Conservation (phyloP, 768 basidiomycete species). For the Porpolomopsis calyptriformis region DNA sequence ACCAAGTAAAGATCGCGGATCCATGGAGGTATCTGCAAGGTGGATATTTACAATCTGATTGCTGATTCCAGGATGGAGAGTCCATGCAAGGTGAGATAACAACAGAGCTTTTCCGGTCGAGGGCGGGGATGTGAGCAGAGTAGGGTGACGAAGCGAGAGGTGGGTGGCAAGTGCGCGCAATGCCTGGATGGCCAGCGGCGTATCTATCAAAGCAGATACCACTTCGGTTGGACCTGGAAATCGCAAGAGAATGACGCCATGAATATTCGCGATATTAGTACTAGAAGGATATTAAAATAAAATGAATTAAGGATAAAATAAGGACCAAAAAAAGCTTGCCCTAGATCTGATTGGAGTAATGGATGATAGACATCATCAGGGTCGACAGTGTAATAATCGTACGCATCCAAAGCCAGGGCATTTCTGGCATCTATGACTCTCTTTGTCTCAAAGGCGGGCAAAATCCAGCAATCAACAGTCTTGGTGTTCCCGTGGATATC, state of each 20-base stretch:
- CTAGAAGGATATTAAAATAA: conserved; percentile 11
- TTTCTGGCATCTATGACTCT: conserved; percentile 46
- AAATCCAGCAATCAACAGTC: conserved; percentile 68
- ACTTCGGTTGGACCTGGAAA: conserved; percentile 14
- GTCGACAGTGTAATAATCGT: conserved; percentile 38
- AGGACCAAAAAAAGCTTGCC: conserved; percentile 27
- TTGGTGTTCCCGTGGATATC: conserved; percentile 35
- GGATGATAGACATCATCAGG: conserved; percentile 21
- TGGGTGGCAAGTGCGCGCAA: conserved; percentile 55
- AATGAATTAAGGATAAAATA: conserved; percentile 32
- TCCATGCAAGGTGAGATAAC: conserved; percentile 62
- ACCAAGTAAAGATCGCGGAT: conserved; percentile 86
- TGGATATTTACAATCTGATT: conserved; percentile 79
- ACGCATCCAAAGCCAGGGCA: conserved; percentile 27
- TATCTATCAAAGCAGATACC: conserved; percentile 44
- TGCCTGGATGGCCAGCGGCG: conserved; percentile 46
- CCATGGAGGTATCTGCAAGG: conserved; percentile 90
- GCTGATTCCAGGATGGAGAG: conserved; percentile 45
- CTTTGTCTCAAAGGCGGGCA: conserved; percentile 59
- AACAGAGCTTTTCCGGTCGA: conserved; percentile 84
- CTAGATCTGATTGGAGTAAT: conserved; percentile 40
- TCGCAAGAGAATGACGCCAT: conserved; percentile 60
- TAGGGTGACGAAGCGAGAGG: conserved; percentile 60
- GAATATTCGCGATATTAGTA: conserved; percentile 37
- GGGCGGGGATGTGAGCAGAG: conserved; percentile 73